Evolutionary conservation across 208 protist genomes (phyloP).

Genomic region (Porcisia hertigi): DNA sequence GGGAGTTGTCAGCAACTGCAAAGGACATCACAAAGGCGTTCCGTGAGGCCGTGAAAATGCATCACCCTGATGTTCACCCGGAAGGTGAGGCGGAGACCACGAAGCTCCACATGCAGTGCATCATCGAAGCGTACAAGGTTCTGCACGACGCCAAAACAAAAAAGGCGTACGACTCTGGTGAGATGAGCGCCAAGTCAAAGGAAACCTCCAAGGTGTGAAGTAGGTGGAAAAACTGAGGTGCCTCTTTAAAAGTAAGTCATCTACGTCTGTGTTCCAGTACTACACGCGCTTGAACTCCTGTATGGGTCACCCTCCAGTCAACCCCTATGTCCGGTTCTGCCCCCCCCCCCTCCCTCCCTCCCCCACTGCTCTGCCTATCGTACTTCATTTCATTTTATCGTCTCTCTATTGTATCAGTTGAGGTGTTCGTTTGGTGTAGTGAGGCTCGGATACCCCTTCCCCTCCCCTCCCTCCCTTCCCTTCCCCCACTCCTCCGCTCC

Average conservation of each 20-base stretch:
- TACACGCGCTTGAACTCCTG: neutral
- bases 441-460: neutral
- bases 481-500: no score
- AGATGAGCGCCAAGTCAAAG: slow-evolving; percentile 42
- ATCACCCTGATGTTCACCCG: slow-evolving; percentile 79
- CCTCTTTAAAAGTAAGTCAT: neutral
- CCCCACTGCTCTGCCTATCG: neutral
- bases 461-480: no score
- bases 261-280: neutral
- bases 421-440: neutral
- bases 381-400: neutral
- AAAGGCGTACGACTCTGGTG: slow-evolving; percentile 72
- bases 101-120: slow-evolving; percentile 75
- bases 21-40: slow-evolving; percentile 88
- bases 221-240: neutral
- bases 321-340: neutral
- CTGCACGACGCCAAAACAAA: slow-evolving; percentile 74
- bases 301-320: neutral
- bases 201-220: slow-evolving; percentile 10
- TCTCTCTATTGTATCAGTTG: neutral
- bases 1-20: slow-evolving; percentile 67
- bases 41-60: slow-evolving; percentile 56
- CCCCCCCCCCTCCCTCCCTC: neutral
- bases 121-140: slow-evolving; percentile 86
- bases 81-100: slow-evolving; percentile 45